phyloP scores from a whole-genome alignment of 176 grass and related monocot species.

The Raddia guianensis region DNA sequence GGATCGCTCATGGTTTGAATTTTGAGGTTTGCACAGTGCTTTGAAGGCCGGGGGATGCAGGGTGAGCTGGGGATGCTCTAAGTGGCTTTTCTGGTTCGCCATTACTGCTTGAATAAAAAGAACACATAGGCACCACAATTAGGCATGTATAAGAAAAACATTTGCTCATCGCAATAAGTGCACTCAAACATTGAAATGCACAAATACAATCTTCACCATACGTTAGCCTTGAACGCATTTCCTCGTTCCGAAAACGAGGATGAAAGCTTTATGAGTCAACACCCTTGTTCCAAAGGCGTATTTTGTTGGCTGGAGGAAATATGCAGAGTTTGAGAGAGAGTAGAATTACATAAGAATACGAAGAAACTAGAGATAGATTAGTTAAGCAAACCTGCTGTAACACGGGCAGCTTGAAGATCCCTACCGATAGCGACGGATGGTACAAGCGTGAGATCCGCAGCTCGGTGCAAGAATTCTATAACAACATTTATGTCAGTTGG shows the following conservation, averaged over 20 bases:
- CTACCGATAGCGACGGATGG: constrained; percentile 83
- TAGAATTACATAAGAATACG: no score
- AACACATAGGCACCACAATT: constrained; percentile 18
- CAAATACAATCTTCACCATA: neutral
- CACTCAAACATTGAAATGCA: no score
- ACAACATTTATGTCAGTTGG: constrained; percentile 10
- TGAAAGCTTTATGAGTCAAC: constrained; percentile 96
- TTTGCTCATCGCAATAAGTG: constrained; percentile 11
- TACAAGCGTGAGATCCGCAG: constrained; percentile 81
- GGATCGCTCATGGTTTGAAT: no score
- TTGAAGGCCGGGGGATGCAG: no score
- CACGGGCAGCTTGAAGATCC: constrained; percentile 82
- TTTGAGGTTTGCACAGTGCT: no score
- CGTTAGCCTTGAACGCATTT: constrained; percentile 94
- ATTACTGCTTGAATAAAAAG: constrained; percentile 45
- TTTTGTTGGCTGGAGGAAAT: constrained; percentile 76
- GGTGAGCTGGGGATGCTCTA: no score
- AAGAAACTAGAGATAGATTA: constrained; percentile 23
- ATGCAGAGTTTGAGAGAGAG: constrained; percentile 4
- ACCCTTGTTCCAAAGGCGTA: constrained; percentile 96
- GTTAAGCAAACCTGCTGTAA: constrained; percentile 70
- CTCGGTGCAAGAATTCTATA: constrained; percentile 83
- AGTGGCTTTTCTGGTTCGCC: constrained; percentile 88
- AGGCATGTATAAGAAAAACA: constrained; percentile 13
- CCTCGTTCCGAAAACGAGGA: constrained; percentile 65